Evolutionary conservation across 139 green algal species (phyloP), one percentile per base, ranked within the genome.

Genomic region (Chlorella sp.): DNA sequence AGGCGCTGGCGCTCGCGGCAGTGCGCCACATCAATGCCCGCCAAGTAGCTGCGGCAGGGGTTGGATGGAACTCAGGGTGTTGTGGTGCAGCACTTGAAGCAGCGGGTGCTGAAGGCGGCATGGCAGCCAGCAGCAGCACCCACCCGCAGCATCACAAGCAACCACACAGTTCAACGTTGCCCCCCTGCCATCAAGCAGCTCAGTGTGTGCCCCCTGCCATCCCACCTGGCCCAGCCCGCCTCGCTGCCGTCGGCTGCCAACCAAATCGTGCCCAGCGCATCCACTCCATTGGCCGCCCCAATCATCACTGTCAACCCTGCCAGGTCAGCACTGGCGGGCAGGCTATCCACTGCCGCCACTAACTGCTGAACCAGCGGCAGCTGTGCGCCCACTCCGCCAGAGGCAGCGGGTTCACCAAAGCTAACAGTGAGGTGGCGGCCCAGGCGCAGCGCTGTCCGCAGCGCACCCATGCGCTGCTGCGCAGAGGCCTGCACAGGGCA

Each of bases 401-500:
- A 44, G 26, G 38, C 41, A 11, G 85, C 18, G 0, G 80, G 69
- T 28, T n/a, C 75, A 34, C 78, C 87, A 74, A 92, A 90, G 23
- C 63, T 30, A 0, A 88, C 73, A 23, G 80, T 64, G 69, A 92
- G 83, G 69, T 86, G 72, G 9, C 81, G 88, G 7, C 81, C 81
- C 81, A 95, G 68, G 16, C 92, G 86, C 71, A 95, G 79, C 28
- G 92, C 91, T 15, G 89, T 88, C 12, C 91, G 73, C 23, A 95
- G 63, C 65, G 89, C 87, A 25, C 74, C 83, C 16, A 93, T 57
- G 25, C 88, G 82, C 12, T 89, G 73, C 20, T 78, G 73, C 28
- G 91, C 85, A 25, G 62, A 47, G 44, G 30, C 62, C 68, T 74
- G 62, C 65, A n/a, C n/a, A n/a, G n/a, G n/a, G n/a, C n/a, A n/a